Percentiles rank a stretch among this genome's conserved stretches.
Evolutionary conservation across 78 protist genomes (phyloP).

Genomic region (Dictyostelium intermedium): DNA sequence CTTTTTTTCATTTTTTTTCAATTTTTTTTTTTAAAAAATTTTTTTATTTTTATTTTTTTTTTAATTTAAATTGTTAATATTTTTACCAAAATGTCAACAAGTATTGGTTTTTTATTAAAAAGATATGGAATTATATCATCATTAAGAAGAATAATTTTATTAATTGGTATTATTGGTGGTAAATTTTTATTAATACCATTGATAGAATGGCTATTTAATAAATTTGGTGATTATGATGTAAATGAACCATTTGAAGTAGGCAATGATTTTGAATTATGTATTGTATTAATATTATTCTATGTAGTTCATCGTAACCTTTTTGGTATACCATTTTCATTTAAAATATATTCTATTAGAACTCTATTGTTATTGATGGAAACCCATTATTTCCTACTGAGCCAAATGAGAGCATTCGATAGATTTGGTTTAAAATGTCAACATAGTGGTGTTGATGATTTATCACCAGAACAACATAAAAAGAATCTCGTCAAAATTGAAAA

Average conservation of each 20-base stretch:
- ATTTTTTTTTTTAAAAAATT: not conserved
- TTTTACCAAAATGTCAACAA: not conserved
- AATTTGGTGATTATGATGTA: not conserved
- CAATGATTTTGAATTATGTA: not conserved
- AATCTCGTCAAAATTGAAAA: not conserved
- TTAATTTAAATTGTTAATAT: not conserved
- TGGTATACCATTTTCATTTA: slow-evolving; percentile 28
- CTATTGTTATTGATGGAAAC: not conserved
- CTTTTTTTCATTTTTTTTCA: not conserved
- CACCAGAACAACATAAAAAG: not conserved
- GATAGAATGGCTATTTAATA: not conserved
- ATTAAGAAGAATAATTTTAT: not conserved
- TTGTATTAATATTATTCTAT: slow-evolving; percentile 6
- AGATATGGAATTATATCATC: slow-evolving; percentile 15
- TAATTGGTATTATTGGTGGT: not conserved
- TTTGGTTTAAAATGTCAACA: slow-evolving; percentile 6
- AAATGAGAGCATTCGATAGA: slow-evolving; percentile 13
- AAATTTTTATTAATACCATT: not conserved
- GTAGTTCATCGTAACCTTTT: not conserved
- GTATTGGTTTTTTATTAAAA: not conserved
- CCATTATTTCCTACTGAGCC: slow-evolving; percentile 11
- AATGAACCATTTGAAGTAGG: not conserved
- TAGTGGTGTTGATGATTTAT: not conserved
- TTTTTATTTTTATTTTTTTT: not conserved
- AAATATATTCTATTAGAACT: not conserved